Base-by-base conservation (phyloP, 2,329 filamentous ascomycete species). In the Colletotrichum tabaci region DNA sequence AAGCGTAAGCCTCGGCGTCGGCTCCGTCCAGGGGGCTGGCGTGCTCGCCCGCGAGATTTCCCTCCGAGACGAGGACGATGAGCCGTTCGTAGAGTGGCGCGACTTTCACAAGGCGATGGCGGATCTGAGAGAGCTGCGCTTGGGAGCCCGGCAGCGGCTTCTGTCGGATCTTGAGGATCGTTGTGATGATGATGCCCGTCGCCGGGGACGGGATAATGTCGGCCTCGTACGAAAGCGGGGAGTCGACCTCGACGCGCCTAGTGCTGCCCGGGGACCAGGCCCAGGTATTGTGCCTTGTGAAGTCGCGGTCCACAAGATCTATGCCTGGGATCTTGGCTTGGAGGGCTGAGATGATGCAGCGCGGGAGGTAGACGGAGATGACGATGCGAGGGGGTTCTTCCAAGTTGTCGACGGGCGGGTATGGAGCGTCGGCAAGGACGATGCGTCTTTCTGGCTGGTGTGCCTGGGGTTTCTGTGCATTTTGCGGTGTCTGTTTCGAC, bases 161-260 rank as follows among this genome's bases (percentile, higher is more conserved):
- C 76, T 98, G 95, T 53, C 91, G 92, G 35, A 93, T 86, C 74
- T 92, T 90, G 72, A 95, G 89, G 6, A 95, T 82, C 0, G 89
- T 93, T 0, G 93, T 93, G 23, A 93, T 77, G 0, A 97, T 80
- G 3, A 97, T 82, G 0, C 93, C 94, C 0, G 88, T 90, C 0
- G 84, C 85, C 0, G 93, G 90, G 0, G 93, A 93, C 6, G 95
- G 76, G 1, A 92, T 88, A 3, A 98, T 80, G 76, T 98, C 95
- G 3, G 93, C 92, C 78, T 94, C 92, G 7, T 84, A 81, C 1
- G 82, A 81, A 1, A 87, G 79, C 0, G 81, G 74, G 0, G 84
- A 85, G 4, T 76, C 71, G 3, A 81, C 15, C 52, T 74, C 26
- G 21, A 52, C 9, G 10, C 16, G 42, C 69, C n/a, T 35, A 74